Evolutionary conservation across 768 basidiomycete genomes (phyloP).

Genomic region (Sporobolomyces phaffii): DNA sequence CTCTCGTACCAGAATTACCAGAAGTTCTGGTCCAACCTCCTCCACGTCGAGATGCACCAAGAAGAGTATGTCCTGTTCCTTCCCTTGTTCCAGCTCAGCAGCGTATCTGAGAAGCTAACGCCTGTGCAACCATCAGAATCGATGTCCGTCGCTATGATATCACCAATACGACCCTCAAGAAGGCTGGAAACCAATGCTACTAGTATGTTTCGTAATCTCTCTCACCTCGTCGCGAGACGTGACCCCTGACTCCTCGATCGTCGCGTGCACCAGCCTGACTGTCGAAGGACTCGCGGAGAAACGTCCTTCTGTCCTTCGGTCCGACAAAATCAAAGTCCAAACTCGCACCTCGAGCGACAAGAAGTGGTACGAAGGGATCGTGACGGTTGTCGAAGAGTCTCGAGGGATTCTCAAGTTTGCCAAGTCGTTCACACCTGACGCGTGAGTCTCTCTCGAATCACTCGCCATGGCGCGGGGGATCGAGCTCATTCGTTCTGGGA

Average conservation of each 20-base stretch:
- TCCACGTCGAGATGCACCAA: constrained; percentile 3
- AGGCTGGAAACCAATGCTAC: not conserved
- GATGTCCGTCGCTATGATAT: constrained; percentile 8
- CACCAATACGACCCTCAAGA: not conserved
- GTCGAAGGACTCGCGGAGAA: constrained; percentile 24
- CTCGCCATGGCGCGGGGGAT: too few species aligned
- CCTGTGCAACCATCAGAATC: too few species aligned
- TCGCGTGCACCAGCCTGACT: not conserved
- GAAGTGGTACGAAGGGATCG: constrained; percentile 17
- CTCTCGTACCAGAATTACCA: not conserved
- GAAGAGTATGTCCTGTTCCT: not conserved
- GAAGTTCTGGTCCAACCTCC: not conserved
- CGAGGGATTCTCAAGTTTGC: constrained; percentile 1
- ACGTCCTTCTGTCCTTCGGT: constrained; percentile 13
- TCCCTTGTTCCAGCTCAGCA: too few species aligned
- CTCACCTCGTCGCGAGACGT: too few species aligned
- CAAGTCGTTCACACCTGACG: constrained; percentile 6
- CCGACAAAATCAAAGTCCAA: constrained; percentile 12
- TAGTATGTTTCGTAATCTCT: too few species aligned
- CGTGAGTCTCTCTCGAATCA: not conserved
- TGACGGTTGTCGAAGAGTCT: not conserved
- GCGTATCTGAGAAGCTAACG: too few species aligned
- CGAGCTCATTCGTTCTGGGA: not conserved
- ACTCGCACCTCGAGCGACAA: not conserved
- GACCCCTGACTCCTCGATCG: not conserved